A percentile compares a stretch with the other conserved stretches of the same genome.
These are phyloP conservation scores for Tubosaeta sp. DNA, from an alignment of 768 basidiomycete genomes.

Conservation along the genomic window DNA sequence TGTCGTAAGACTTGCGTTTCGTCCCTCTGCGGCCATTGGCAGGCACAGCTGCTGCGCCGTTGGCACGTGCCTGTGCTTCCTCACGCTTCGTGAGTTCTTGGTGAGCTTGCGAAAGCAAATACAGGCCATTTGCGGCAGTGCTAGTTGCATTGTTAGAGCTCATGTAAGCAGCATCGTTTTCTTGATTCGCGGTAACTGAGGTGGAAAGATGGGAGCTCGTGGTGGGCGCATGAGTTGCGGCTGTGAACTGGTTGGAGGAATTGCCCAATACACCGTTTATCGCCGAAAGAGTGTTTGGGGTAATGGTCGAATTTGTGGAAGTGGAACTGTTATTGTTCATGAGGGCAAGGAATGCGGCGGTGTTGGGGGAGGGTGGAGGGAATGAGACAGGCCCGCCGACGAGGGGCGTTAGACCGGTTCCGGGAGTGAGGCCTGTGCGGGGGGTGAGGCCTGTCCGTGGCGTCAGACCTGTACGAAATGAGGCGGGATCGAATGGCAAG, in stretches of 20 bases:
- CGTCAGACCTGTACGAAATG: slow-evolving; percentile 84
- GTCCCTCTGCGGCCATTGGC: slow-evolving; percentile 44
- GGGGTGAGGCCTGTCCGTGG: slow-evolving; percentile 84
- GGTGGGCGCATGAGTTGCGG: slow-evolving; percentile 30
- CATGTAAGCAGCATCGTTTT: slow-evolving; percentile 32
- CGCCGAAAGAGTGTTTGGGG: slow-evolving; percentile 53
- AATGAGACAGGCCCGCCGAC: slow-evolving; percentile 71
- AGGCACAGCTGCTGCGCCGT: slow-evolving; percentile 32
- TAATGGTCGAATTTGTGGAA: slow-evolving; percentile 45
- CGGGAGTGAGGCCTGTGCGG: slow-evolving; percentile 74
- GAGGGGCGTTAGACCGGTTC: slow-evolving; percentile 75
- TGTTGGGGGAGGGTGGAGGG: slow-evolving; percentile 82
- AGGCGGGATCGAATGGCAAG: slow-evolving; percentile 60
- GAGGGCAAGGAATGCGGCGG: slow-evolving; percentile 88
- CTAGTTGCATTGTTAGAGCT: slow-evolving; percentile 56
- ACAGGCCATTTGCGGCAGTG: slow-evolving; percentile 86
- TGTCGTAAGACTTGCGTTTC: slow-evolving; percentile 67
- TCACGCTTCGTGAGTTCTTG: slow-evolving; percentile 97
- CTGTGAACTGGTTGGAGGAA: slow-evolving; percentile 22
- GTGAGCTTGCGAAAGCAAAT: slow-evolving; percentile 90
- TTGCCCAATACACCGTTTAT: slow-evolving; percentile 72
- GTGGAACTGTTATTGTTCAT: slow-evolving; percentile 56
- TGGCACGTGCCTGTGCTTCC: slow-evolving; percentile 68
- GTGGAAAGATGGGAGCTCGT: slow-evolving; percentile 34
- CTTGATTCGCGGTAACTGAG: slow-evolving; percentile 33